Base-by-base conservation (phyloP, 1,284 basidiomycete genomes). In the Phlebopus sp. region DNA sequence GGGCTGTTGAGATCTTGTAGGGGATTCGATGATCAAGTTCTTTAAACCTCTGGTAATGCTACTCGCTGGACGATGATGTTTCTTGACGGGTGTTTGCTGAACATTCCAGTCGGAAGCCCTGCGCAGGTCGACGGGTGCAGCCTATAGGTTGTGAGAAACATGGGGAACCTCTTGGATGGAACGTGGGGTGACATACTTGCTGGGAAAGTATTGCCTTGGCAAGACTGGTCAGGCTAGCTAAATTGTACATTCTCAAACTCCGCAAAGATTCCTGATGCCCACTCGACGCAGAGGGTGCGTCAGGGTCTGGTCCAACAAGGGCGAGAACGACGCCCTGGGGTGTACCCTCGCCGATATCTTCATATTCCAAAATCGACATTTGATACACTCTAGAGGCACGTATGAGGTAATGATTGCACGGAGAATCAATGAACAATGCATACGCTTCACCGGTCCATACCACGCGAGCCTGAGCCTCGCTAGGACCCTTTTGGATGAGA, bases 391-490 rank as follows among this genome's bases (percentile, higher is more conserved):
- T 90, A 41, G 14, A 27, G 34, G 25, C 57, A 56, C 21, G 6
- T 54, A 46, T 45, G 36, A 29, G 27, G 5, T 29, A 9, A 29
- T 4, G 8, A 29, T 29, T 29, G 27, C 2, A 29, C 9, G 10
- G 10, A 29, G 27, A 29, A 29, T 29, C 27, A 9, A n/a, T 35
- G 4, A 51, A 47, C 36, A 17, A 7, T 8, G 46, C 78, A 57
- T 55, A 88, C 87, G 80, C 79, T 68, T 90, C 89, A 46, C 89
- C 88, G 36, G 72, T 69, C 87, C 88, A 91, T 23, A 91, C 76
- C 25, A 73, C 68, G 50, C 77, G 72, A 31, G 77, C 77, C 53
- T 80, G 74, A 3, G 88, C 86, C 50, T 90, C 87, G 35, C 77
- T 73, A 1, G 86, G 84, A 2, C 81, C 83, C 53, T 81, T 82